Base-by-base conservation (phyloP, 129 eudicot genomes). In the Chrysanthemum lavandulifolium region DNA sequence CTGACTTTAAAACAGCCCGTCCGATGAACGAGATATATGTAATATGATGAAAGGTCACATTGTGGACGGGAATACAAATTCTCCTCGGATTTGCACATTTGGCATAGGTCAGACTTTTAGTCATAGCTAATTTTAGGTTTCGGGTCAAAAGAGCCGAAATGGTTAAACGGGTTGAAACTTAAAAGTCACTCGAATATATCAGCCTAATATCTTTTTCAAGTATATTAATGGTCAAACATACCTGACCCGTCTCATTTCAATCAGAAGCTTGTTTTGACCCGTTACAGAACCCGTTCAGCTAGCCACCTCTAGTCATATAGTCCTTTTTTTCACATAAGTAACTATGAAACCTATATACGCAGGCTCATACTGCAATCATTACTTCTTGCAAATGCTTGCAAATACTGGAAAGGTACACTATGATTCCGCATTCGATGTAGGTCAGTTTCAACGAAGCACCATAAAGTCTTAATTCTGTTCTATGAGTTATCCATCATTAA, bases 351-450 rank as follows among this genome's bases (percentile, higher is more conserved):
- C 36, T 12, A 8, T 59, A n/a, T 69, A 71, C 11, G 2, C 86
- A 91, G 97, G 99, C 80, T 83, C 85, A 70, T 90, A 88, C 15
- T 88, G 94, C 84, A 95, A 95, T 61, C 99, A 90, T 70, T 95
- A 88, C 86, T 95, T 95, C 84, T 63, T 95, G 78, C 86, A 86
- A 81, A 86, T 83, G 89, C 91, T 90, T 48, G 88, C 97, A 72
- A 84, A 83, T 73, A 84, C 90, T 33, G 97, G 96, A 66, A 86
- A 76, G 63, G 99, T 97, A 31, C 76, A 82, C 61, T 87, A 88
- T 61, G 97, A 83, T 83, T 91, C 88, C 71, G 90, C 96, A 65
- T 80, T 71, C 50, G 99, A 86, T 79, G 36, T 74, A 59, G 95
- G 99, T 95, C 79, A 76, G 95, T 81, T 76, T 43, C 48, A 18